Conservation (phyloP, 2,329 filamentous ascomycete genomes). For the Truncatella angustata region DNA sequence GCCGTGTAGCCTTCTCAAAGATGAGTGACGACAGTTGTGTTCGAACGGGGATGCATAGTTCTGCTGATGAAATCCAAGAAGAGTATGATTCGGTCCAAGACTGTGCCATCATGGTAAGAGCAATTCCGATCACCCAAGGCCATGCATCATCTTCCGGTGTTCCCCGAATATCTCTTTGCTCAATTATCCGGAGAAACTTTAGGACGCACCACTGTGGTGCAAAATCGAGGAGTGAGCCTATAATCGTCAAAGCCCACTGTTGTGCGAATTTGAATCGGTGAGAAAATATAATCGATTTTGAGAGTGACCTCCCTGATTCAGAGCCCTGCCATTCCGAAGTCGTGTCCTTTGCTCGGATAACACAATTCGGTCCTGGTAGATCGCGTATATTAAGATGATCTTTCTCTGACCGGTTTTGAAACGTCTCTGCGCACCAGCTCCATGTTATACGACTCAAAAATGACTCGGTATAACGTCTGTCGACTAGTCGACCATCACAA, state of each 20-base stretch:
- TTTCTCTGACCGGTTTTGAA: conserved; percentile 54
- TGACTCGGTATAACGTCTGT: conserved; percentile 61
- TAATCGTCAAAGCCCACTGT: conserved; percentile 58
- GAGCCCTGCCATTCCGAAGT: conserved; percentile 48
- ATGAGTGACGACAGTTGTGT: conserved; percentile 69
- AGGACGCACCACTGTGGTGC: conserved; percentile 69
- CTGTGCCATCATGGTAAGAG: conserved; percentile 55
- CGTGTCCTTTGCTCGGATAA: conserved; percentile 48
- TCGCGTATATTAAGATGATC: conserved; percentile 61
- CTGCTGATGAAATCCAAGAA: conserved; percentile 64
- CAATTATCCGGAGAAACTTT: conserved; percentile 63
- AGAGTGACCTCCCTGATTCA: conserved; percentile 49
- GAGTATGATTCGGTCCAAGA: conserved; percentile 63
- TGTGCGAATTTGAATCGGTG: conserved; percentile 54
- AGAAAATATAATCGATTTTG: conserved; percentile 57
- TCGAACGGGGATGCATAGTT: conserved; percentile 64
- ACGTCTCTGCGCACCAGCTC: conserved; percentile 57
- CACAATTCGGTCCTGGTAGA: conserved; percentile 59
- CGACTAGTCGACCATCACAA: conserved; percentile 56
- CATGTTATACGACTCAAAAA: conserved; percentile 63
- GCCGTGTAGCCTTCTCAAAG: conserved; percentile 73
- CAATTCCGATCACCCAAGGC: conserved; percentile 65
- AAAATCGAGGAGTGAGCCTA: conserved; percentile 60
- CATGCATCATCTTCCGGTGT: conserved; percentile 54
- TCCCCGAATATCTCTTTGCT: conserved; percentile 47